phyloP scores from a whole-genome alignment of 148 eudicot species.

The Rhododendron ovatum region DNA sequence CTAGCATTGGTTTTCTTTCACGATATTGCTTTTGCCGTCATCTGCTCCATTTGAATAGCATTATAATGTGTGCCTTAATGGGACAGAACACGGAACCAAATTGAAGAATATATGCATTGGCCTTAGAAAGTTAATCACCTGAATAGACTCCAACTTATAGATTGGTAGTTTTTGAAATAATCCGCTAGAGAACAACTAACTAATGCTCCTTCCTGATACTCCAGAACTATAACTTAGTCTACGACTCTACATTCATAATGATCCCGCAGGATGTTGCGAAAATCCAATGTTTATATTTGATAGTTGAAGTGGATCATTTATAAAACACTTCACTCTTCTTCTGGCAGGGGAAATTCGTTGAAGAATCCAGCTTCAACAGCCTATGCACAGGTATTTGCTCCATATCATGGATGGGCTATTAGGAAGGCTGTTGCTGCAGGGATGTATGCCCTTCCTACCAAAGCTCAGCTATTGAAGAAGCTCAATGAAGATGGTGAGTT shows the following conservation, averaged over 20 bases:
- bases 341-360: conserved; percentile 62
- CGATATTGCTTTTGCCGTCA: neutral
- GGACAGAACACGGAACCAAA: neutral
- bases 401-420: conserved; percentile 94
- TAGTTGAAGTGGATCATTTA: neutral
- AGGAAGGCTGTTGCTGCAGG: conserved; percentile 96
- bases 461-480: conserved; percentile 61
- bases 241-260: neutral
- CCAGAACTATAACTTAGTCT: neutral
- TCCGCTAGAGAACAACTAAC: neutral
- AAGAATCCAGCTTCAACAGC: conserved; percentile 85
- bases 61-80: neutral
- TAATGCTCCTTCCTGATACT: neutral
- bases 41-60: neutral
- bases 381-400: conserved; percentile 86
- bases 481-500: conserved; percentile 91
- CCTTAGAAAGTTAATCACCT: neutral
- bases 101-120: neutral
- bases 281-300: neutral
- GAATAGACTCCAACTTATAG: neutral
- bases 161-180: neutral
- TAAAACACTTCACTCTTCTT: conserved; percentile 2
- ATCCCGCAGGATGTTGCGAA: neutral
- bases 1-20: neutral
- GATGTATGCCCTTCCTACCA: conserved; percentile 97